A percentile compares a stretch with the other conserved stretches of the same genome.
Evolutionary conservation across 495 filamentous ascomycete species (phyloP).

Genomic region (Penicillium samsonianum): DNA sequence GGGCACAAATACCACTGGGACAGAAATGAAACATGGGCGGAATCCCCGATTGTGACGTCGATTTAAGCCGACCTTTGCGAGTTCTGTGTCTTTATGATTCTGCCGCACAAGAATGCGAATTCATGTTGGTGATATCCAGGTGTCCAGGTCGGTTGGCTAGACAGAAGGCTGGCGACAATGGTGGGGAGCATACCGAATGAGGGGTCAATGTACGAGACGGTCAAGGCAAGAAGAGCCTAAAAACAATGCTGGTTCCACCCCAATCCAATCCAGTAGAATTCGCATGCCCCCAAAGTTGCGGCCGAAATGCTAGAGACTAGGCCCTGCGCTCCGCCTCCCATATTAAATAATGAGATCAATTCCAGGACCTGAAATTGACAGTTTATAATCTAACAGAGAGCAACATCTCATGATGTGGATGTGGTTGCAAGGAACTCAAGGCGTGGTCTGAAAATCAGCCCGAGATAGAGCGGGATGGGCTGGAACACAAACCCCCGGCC

Average conservation of each 20-base stretch:
- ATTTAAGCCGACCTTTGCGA: neutral
- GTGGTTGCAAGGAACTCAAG: conserved; percentile 2
- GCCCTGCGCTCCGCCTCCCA: conserved; percentile 1
- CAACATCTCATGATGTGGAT: conserved; percentile 5
- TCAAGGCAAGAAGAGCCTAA: conserved; percentile 1
- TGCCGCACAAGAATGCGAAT: neutral
- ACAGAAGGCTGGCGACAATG: neutral
- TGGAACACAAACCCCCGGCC: conserved; percentile 7
- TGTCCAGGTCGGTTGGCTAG: neutral
- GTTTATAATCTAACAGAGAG: conserved; percentile 4
- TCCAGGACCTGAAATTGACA: neutral
- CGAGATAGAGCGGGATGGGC: conserved; percentile 14
- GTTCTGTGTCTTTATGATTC: neutral
- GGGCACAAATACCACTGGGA: conserved; percentile 1
- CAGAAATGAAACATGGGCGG: conserved; percentile 2
- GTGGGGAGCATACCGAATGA: conserved; percentile 1
- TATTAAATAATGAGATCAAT: neutral
- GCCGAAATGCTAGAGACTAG: conserved; percentile 9
- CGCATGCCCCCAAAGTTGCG: neutral
- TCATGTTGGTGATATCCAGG: neutral
- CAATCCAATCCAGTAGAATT: neutral
- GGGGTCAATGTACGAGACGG: conserved; percentile 10
- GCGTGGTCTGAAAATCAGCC: conserved; percentile 7
- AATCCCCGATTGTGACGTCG: neutral
- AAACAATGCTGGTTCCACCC: neutral